These are phyloP conservation scores for Saccharomyces kudriavzevii DNA, from an alignment of 805 yeast species.

Conservation along the genomic window DNA sequence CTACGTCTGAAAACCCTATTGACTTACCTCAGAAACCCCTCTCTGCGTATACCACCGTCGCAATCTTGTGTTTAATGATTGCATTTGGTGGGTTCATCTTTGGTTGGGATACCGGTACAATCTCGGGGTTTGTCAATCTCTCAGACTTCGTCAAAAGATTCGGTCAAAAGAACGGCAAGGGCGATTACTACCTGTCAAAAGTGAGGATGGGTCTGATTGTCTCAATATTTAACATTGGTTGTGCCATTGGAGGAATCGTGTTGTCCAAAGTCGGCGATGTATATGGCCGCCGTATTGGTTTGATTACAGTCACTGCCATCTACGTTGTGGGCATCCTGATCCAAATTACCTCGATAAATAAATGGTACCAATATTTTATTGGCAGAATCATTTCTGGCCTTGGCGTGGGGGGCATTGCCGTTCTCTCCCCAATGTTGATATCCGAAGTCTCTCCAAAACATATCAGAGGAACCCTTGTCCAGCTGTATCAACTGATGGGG, in stretches of 20 bases:
- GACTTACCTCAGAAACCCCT: constrained; percentile 24
- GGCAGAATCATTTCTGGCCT: constrained; percentile 40
- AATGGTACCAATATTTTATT: constrained; percentile 63
- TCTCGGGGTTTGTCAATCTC: constrained; percentile 54
- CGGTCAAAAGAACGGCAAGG: constrained; percentile 39
- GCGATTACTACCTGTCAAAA: constrained; percentile 40
- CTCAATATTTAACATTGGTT: constrained; percentile 59
- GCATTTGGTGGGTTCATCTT: constrained; percentile 36
- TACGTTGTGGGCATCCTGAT: constrained; percentile 62
- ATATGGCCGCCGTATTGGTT: constrained; percentile 57
- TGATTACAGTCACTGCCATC: constrained; percentile 50
- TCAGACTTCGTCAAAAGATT: constrained; percentile 48
- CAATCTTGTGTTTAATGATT: constrained; percentile 17
- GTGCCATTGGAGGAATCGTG: constrained; percentile 61
- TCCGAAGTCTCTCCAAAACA: constrained; percentile 61
- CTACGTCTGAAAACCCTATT: background rate
- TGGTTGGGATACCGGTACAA: constrained; percentile 76
- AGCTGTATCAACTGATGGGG: constrained; percentile 57
- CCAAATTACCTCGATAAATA: constrained; percentile 44
- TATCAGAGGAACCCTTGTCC: constrained; percentile 60
- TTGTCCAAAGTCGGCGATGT: constrained; percentile 52
- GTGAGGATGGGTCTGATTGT: constrained; percentile 50
- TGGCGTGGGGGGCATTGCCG: constrained; percentile 67
- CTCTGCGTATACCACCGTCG: constrained; percentile 22
- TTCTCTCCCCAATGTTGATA: constrained; percentile 63